Base-by-base conservation (phyloP, 306 rosid species). In the Cyclanthera cordifolia region DNA sequence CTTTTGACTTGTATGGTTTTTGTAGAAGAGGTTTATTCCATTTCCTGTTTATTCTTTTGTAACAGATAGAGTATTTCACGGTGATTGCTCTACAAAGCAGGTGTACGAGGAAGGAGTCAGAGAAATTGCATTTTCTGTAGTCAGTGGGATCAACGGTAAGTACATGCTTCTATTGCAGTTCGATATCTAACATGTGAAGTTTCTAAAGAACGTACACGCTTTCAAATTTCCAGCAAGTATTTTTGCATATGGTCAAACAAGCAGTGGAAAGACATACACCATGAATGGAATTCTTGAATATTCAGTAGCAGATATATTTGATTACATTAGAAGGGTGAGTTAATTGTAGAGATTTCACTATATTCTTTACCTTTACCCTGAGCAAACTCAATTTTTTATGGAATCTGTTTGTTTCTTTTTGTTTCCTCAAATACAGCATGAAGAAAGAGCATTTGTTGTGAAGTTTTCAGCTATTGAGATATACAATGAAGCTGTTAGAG, bases 211-310 rank as follows among this genome's bases (percentile, higher is more conserved):
- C 45, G 19, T 76, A 24, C 75, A 59, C 12, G 28, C 41, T 65
- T 58, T 47, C 54, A 46, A 45, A 34, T 52, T 75, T 80, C 78
- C 87, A 94, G 99, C 99, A 0, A 88, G 90, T 72, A 90, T 94
- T 72, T 94, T 94, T 83, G 99, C 99, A 46, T 94, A 94, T 63
- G 99, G 99, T 60, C 99, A 94, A 81, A 94, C 99, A 55, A 94
- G 97, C 81, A 94, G 99, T 63, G 99, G 99, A 76, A 94, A 94
- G 85, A 94, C 99, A 8, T 90, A 94, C 75, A 94, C 99, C n/a
- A 94, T 94, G 97, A 77, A 86, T 82, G 99, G 99, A 77, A 82
- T 94, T 67, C 86, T 95, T 37, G 97, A 94, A 79, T 79, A 80
- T 58, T 79, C 99, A n/a, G 96, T 81, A 20, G 87, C 90, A 45